Base-by-base conservation (phyloP, 177 flowering plant species). In the Vitis hybrid region DNA sequence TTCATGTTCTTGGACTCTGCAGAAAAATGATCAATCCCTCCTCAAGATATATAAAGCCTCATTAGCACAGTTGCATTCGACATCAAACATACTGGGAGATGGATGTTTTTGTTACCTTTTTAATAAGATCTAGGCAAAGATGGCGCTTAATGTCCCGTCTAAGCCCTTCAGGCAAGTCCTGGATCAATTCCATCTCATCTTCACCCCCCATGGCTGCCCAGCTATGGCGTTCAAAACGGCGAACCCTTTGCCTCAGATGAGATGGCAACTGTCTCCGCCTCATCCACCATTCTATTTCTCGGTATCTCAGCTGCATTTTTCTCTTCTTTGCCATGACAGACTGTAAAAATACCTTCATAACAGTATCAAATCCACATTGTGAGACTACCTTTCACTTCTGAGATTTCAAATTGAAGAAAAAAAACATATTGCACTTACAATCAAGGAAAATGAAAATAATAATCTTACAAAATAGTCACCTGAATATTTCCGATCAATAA, bases 271-370 rank as follows among this genome's bases (percentile, higher is more conserved):
- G 98, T 56, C 98, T 82, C 60, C 98, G 77, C 69, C 72, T 84
- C 99, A 95, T 95, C 99, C 99, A 95, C 99, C 99, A 93, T 71
- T 91, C 99, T 90, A 91, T 83, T 71, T 95, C 97, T 58, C 98
- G 72, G 55, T 87, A 82, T 48, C 90, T 79, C 69, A 93, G 73
- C 70, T 95, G 98, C 97, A 91, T 85, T 76, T 85, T 90, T 73
- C 90, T 82, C 87, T 83, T 93, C 80, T 79, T 91, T 15, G 94
- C 93, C 96, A 91, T 90, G 26, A 93, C 94, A 2, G 93, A 86
- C 13, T 88, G 92, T 80, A 95, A 60, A 74, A 90, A 91, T 9
- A 91, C 96, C 99, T 94, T 66, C 17, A 51, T 3, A 68, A 26
- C 32, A 71, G 49, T n/a, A 17, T 4, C 12, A 50, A 51, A 30